phyloP scores from a whole-genome alignment of 148 eudicot genomes.

The Camellia japonica region DNA sequence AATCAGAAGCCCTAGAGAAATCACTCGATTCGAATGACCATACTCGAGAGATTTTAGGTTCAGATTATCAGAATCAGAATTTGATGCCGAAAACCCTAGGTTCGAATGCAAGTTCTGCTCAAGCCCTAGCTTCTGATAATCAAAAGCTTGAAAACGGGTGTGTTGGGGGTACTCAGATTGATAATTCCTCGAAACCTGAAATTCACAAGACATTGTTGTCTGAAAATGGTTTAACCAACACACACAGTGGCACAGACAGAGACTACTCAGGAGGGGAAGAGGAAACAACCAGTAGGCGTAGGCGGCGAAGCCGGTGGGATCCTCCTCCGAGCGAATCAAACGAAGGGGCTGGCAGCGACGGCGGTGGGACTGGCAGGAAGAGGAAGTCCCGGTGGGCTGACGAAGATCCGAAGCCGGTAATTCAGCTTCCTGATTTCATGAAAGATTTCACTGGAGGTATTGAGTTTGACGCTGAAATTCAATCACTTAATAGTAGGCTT shows the following conservation, averaged over 20 bases:
- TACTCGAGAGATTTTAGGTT: neutral
- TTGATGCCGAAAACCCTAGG: neutral
- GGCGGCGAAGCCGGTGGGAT: constrained; percentile 82
- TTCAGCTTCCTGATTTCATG: constrained; percentile 85
- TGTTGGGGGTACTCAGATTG: neutral
- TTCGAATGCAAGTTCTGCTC: constrained; percentile 5
- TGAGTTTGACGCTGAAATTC: constrained; percentile 76
- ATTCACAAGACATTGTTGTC: constrained; percentile 34
- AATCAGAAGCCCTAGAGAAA: neutral
- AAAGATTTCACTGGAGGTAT: constrained; percentile 60
- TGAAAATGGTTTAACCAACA: constrained; percentile 37
- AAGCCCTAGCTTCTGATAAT: neutral
- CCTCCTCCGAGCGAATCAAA: constrained; percentile 50
- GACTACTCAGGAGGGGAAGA: constrained; percentile 79
- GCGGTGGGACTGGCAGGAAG: constrained; percentile 38
- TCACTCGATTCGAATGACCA: neutral
- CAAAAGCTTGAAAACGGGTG: neutral
- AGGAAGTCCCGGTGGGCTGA: constrained; percentile 84
- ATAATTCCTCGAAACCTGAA: constrained; percentile 2
- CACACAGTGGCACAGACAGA: constrained; percentile 50
- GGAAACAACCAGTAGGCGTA: constrained; percentile 61
- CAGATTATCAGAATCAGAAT: neutral
- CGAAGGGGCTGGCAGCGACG: constrained; percentile 24
- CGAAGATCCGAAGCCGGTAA: constrained; percentile 63
- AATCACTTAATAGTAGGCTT: constrained; percentile 60